Percentiles rank a stretch among this genome's conserved stretches.
phyloP scores from a whole-genome alignment of 2,329 filamentous ascomycete species.

The Fusarium bactridioides region DNA sequence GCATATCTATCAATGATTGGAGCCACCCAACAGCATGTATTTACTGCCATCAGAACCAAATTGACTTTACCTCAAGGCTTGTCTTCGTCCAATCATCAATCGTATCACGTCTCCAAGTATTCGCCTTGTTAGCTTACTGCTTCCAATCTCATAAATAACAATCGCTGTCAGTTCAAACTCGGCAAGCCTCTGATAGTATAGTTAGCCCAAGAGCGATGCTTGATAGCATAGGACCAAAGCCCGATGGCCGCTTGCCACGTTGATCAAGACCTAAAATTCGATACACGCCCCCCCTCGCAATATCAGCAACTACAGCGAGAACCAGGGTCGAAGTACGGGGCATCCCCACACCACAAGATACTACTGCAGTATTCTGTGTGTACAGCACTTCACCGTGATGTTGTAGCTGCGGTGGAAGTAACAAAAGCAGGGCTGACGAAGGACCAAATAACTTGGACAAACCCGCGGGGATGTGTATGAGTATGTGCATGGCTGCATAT shows the following conservation, averaged over 20 bases:
- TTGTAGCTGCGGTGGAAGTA: slow-evolving; percentile 26
- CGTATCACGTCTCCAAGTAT: neutral
- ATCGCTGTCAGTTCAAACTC: neutral
- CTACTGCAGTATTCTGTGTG: slow-evolving; percentile 29
- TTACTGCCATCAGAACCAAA: neutral
- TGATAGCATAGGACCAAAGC: slow-evolving; percentile 13
- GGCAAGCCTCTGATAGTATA: neutral
- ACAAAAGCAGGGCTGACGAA: slow-evolving; percentile 32
- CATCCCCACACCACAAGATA: slow-evolving; percentile 39
- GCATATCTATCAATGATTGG: slow-evolving; percentile 22
- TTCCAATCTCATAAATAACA: neutral
- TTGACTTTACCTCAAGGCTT: neutral
- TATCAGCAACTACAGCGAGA: slow-evolving; percentile 29
- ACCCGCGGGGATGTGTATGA: slow-evolving; percentile 21
- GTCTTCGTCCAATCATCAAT: neutral
- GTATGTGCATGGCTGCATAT: slow-evolving; percentile 27
- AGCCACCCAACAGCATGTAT: slow-evolving; percentile 4
- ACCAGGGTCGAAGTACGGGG: slow-evolving; percentile 28
- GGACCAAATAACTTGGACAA: slow-evolving; percentile 26
- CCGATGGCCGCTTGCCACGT: slow-evolving; percentile 47
- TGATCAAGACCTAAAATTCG: slow-evolving; percentile 40
- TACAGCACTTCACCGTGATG: slow-evolving; percentile 31
- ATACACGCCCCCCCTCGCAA: slow-evolving; percentile 30
- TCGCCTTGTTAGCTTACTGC: neutral
- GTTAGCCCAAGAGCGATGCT: neutral